Evolutionary conservation across 176 grass and related monocot species (phyloP), one percentile per base, ranked within the genome.

Genomic region (Triticum aestivum): DNA sequence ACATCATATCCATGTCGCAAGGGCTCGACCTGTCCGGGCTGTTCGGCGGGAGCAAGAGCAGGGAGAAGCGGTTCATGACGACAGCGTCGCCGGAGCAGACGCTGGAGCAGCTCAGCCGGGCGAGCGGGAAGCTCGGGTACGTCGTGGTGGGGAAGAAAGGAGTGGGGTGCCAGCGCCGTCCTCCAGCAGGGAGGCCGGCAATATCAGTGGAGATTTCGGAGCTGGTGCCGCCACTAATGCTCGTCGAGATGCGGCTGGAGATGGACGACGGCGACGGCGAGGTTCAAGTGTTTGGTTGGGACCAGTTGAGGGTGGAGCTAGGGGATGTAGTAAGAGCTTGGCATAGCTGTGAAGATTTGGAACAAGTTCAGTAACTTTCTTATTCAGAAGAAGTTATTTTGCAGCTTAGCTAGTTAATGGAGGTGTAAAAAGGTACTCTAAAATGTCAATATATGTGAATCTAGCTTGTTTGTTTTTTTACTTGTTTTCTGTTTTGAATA

Each of bases 1-100:
- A 98, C 64, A 87, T 98, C 73, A 98, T 98, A 34, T 93, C 95
- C 26, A 89, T 95, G 34, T 95, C 95, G 8, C 67, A 91, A 7
- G 93, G 93, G 17, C 82, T 98, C 3, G 67, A 98, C 51, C 86
- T 98, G 11, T 98, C 95, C 5, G 86, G 91, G 0, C 29, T 98
- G 21, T 98, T 98, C 71, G 83, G 86, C 18, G 78, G 85, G 12
- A 61, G 86, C 17, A 84, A 77, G 11, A 81, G 32, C 41, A 85
- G 83, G 39, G 86, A 86, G 83, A 88, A 67, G 73, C 61, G 83
- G 79, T 98, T 98, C 87, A 90, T 87, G 79, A 93, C 95, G 8
- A 84, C 84, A 6, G 85, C 80, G 35, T 84, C 95, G 13, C 87
- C 89, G 11, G 87, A 93, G 84, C 56, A 35, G 42, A 95, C 91